These are phyloP conservation scores for Haplosporangium gracile DNA, from an alignment of 192 early-diverging fungal genomes.

Conservation along the genomic window DNA sequence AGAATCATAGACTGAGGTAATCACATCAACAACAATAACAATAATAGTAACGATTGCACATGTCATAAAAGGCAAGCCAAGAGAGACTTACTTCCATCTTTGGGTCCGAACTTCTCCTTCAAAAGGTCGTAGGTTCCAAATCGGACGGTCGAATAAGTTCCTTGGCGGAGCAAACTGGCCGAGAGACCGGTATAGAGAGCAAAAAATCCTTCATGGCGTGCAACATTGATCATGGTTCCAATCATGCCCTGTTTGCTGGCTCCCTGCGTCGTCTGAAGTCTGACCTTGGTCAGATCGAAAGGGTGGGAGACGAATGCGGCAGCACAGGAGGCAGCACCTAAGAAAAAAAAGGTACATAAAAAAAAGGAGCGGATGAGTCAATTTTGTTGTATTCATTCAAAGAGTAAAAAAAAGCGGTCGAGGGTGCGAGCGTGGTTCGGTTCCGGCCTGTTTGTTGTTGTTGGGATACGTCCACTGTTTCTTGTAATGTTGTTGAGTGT, in stretches of 20 bases:
- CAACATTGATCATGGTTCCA: slow-evolving; percentile 77
- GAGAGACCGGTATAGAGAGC: slow-evolving; percentile 80
- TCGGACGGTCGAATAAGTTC: slow-evolving; percentile 85
- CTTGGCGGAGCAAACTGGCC: slow-evolving; percentile 80
- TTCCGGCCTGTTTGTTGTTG: neutral
- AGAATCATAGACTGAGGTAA: neutral
- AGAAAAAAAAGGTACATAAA: slow-evolving; percentile 33
- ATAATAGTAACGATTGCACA: neutral
- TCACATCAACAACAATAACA: neutral
- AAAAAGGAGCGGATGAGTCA: neutral
- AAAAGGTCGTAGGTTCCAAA: slow-evolving; percentile 82
- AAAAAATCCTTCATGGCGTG: slow-evolving; percentile 75
- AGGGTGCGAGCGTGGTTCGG: slow-evolving; percentile 5
- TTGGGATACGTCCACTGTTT: neutral
- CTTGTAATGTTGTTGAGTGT: neutral
- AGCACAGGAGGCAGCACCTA: slow-evolving; percentile 67
- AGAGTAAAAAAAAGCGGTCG: neutral
- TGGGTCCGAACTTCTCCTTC: slow-evolving; percentile 66
- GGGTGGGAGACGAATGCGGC: slow-evolving; percentile 81
- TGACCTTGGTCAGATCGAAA: slow-evolving; percentile 91
- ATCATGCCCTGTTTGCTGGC: slow-evolving; percentile 70
- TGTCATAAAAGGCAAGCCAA: neutral
- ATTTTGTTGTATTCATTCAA: neutral
- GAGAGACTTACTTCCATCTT: slow-evolving; percentile 60
- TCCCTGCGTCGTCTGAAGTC: slow-evolving; percentile 88